Conservation (phyloP, 2,329 filamentous ascomycete genomes). For the Aspergillus udagawae region DNA sequence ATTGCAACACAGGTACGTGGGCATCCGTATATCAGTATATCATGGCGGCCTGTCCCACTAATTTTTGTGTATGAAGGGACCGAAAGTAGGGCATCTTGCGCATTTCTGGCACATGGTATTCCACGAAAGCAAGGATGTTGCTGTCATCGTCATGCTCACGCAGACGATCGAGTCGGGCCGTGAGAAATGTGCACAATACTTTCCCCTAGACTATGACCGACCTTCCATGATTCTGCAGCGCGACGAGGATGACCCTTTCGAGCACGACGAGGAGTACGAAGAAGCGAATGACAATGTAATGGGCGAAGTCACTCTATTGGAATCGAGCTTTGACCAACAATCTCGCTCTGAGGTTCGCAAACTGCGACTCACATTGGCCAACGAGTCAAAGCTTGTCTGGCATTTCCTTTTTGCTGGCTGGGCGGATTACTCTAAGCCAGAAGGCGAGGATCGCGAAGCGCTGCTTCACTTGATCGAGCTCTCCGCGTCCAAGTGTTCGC, state of each 20-base stretch:
- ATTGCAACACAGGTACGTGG: conserved; percentile 74
- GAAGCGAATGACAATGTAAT: conserved; percentile 62
- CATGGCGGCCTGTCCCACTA: background rate
- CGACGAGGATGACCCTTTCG: conserved; percentile 33
- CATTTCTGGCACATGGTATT: conserved; percentile 97
- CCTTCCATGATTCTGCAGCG: conserved; percentile 43
- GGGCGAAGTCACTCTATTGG: conserved; percentile 62
- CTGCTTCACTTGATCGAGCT: conserved; percentile 49
- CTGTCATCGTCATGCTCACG: conserved; percentile 91
- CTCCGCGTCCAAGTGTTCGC: conserved; percentile 42
- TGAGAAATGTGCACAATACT: conserved; percentile 89
- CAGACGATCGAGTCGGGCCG: conserved; percentile 73
- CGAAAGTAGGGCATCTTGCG: conserved; percentile 68
- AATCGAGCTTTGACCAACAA: conserved; percentile 51
- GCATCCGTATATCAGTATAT: background rate
- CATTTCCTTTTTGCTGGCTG: conserved; percentile 83
- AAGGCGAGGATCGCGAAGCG: conserved; percentile 48
- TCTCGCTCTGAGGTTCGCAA: conserved; percentile 69
- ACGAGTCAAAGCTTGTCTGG: conserved; percentile 64
- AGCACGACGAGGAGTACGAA: conserved; percentile 58
- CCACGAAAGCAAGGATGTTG: conserved; percentile 69
- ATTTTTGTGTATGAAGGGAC: conserved; percentile 52
- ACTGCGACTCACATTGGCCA: conserved; percentile 51
- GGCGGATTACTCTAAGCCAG: conserved; percentile 85
- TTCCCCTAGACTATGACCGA: conserved; percentile 58